Evolutionary conservation across 768 basidiomycete genomes (phyloP).

Genomic region (Kwoniella sp.): DNA sequence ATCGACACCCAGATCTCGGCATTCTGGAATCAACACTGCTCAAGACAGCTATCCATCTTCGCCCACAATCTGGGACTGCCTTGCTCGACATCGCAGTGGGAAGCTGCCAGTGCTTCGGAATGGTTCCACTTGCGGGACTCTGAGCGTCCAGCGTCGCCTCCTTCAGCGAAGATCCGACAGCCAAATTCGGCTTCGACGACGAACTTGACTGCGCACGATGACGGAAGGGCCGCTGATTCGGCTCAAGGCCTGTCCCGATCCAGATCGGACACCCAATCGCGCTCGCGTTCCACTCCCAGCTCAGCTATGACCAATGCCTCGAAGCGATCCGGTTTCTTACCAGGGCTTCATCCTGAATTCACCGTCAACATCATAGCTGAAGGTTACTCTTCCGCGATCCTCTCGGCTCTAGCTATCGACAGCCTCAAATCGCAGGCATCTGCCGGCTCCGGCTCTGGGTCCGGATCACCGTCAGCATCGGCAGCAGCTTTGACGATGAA

Average conservation of each 20-base stretch:
- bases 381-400: conserved; percentile 34
- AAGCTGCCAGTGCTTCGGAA: conserved; percentile 32
- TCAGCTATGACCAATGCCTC: neutral
- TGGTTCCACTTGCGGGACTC: conserved; percentile 34
- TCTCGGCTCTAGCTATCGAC: conserved; percentile 29
- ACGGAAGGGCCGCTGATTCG: neutral
- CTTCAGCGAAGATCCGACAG: conserved; percentile 6
- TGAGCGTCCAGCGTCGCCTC: neutral
- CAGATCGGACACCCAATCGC: neutral
- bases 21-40: conserved; percentile 47
- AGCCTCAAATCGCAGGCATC: neutral
- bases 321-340: conserved; percentile 26
- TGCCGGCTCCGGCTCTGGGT: neutral
- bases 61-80: conserved; percentile 44
- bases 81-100: conserved; percentile 41
- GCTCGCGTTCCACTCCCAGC: neutral
- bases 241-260: neutral
- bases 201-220: neutral
- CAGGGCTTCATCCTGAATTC: conserved; percentile 47
- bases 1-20: conserved; percentile 46
- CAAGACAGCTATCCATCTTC: conserved; percentile 45
- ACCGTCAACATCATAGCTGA: conserved; percentile 30
- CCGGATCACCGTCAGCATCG: neutral
- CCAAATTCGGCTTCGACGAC: neutral
- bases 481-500: neutral